Evolutionary conservation across 441 rosid species (phyloP).

Genomic region (Erysimum cheiri): DNA sequence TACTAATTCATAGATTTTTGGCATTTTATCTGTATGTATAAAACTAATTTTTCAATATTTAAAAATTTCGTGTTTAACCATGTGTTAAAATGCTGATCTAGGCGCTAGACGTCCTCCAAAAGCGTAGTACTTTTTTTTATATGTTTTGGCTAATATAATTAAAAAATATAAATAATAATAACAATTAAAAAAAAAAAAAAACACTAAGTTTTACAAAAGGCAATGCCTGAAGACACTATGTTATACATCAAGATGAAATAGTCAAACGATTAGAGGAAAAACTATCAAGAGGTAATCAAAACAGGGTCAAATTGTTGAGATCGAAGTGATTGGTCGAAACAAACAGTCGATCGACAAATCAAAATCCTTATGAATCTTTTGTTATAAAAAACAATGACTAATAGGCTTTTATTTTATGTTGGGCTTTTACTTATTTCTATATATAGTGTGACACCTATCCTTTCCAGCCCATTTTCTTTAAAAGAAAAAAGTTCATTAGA

Average conservation of each 20-base stretch:
- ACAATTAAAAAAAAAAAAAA: background rate
- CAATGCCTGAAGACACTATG: background rate
- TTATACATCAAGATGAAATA: background rate
- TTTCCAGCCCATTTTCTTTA: background rate
- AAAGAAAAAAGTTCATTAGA: background rate
- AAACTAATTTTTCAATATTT: background rate
- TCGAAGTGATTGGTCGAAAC: background rate
- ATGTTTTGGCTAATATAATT: background rate
- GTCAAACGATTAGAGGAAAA: background rate
- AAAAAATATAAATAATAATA: no score
- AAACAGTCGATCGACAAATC: background rate
- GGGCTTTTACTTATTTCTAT: slow-evolving; percentile 14
- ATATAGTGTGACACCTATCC: background rate
- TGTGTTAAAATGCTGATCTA: background rate
- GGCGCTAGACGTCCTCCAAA: background rate
- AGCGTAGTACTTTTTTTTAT: background rate
- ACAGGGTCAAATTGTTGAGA: background rate
- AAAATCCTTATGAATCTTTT: background rate
- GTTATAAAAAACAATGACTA: background rate
- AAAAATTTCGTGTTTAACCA: background rate
- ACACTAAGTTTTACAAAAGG: background rate
- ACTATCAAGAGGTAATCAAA: background rate
- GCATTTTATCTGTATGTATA: background rate
- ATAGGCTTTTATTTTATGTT: background rate
- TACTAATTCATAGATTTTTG: background rate